These are phyloP conservation scores for Neopestalotiopsis sp. DNA, from an alignment of 2,329 filamentous ascomycete species.

Conservation along the genomic window DNA sequence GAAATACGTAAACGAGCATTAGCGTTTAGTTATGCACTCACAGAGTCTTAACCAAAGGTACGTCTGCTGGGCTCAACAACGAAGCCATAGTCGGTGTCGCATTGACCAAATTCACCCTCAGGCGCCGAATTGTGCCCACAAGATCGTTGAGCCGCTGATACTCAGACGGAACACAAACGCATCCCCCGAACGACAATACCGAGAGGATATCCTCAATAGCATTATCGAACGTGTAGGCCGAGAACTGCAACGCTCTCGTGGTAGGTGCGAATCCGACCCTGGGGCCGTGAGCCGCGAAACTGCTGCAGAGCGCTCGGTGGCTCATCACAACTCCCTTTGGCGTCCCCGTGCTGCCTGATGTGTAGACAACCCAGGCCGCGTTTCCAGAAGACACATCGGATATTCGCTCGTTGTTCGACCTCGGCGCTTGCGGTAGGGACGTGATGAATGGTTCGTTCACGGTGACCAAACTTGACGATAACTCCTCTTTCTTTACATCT, in stretches of 20 bases:
- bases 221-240: slow-evolving; percentile 13
- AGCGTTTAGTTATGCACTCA: neutral
- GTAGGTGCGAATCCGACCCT: neutral
- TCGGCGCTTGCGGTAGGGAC: neutral
- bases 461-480: neutral
- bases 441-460: neutral
- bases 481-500: neutral
- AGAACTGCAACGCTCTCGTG: slow-evolving; percentile 7
- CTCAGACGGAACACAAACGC: slow-evolving; percentile 17
- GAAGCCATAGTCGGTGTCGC: slow-evolving; percentile 13
- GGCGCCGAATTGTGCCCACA: neutral
- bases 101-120: neutral
- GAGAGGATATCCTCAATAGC: slow-evolving; percentile 14
- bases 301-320: slow-evolving; percentile 6
- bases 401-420: neutral
- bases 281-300: neutral
- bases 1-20: too few species aligned
- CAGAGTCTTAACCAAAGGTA: slow-evolving; percentile 15
- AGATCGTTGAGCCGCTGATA: slow-evolving; percentile 1
- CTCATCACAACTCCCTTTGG: slow-evolving; percentile 17
- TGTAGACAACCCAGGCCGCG: slow-evolving; percentile 14
- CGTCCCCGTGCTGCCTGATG: slow-evolving; percentile 17
- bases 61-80: slow-evolving; percentile 1
- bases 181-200: slow-evolving; percentile 2
- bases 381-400: neutral